A percentile compares a stretch with the other conserved stretches of the same genome.
Conservation (phyloP, 2,329 filamentous ascomycete species). For the Fusarium oxysporum region DNA sequence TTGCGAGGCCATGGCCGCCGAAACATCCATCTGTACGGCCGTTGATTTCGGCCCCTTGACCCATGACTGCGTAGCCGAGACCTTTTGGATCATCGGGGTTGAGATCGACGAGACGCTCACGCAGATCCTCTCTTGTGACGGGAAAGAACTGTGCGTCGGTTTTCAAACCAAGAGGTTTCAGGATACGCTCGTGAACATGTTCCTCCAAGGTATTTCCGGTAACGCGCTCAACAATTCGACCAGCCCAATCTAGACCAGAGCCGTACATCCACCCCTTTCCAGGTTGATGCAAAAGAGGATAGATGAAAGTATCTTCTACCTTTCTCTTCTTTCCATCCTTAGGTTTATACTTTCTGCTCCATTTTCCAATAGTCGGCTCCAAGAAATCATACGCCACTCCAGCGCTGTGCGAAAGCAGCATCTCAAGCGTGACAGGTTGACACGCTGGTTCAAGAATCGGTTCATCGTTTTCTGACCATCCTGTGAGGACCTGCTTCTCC, state of each 20-base stretch:
- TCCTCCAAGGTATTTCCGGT: constrained; percentile 57
- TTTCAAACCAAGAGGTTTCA: constrained; percentile 56
- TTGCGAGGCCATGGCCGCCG: constrained; percentile 59
- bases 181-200: constrained; percentile 58
- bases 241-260: constrained; percentile 63
- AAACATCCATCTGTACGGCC: constrained; percentile 51
- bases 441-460: constrained; percentile 50
- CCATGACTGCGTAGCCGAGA: constrained; percentile 51
- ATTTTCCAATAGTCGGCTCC: constrained; percentile 50
- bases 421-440: constrained; percentile 60
- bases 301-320: constrained; percentile 56
- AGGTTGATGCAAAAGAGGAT: constrained; percentile 63
- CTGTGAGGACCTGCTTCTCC: constrained; percentile 59
- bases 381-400: constrained; percentile 60
- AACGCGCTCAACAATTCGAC: constrained; percentile 61
- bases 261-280: constrained; percentile 64
- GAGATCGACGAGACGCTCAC: constrained; percentile 51
- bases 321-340: constrained; percentile 36
- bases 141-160: constrained; percentile 54
- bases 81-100: constrained; percentile 53
- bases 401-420: constrained; percentile 64
- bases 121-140: constrained; percentile 51
- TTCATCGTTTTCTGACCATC: constrained; percentile 57
- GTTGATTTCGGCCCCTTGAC: constrained; percentile 50
- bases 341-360: constrained; percentile 48